Percentiles rank a stretch among this genome's conserved stretches.
phyloP scores from a whole-genome alignment of 371 early-diverging fungal species.

The Lichtheimia ramosa region DNA sequence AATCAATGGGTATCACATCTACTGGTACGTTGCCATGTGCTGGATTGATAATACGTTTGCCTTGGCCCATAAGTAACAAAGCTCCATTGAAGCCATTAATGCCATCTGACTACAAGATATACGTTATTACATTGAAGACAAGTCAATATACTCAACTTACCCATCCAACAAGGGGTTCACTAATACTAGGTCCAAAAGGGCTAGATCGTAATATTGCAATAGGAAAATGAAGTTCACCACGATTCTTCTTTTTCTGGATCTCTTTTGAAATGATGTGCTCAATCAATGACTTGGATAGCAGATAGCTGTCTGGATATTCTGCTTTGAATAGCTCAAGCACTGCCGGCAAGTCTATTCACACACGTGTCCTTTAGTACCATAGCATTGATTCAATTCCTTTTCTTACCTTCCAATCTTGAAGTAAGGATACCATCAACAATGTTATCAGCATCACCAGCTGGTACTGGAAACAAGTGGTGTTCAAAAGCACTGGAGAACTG shows the following conservation, averaged over 20 bases:
- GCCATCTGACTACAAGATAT: slow-evolving; percentile 49
- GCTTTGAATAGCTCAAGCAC: slow-evolving; percentile 10
- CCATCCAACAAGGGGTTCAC: slow-evolving; percentile 66
- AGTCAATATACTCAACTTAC: slow-evolving; percentile 20
- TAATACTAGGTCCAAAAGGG: slow-evolving; percentile 52
- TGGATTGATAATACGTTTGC: slow-evolving; percentile 34
- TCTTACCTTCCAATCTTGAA: slow-evolving; percentile 16
- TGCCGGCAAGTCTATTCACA: slow-evolving; percentile 10
- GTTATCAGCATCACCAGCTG: slow-evolving; percentile 38
- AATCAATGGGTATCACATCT: slow-evolving; percentile 63
- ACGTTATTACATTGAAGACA: neutral
- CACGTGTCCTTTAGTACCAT: neutral
- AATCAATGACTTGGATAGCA: slow-evolving; percentile 56
- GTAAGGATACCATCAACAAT: slow-evolving; percentile 28
- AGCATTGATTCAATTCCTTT: neutral
- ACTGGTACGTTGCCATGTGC: slow-evolving; percentile 33
- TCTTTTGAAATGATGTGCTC: slow-evolving; percentile 55
- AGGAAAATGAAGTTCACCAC: slow-evolving; percentile 28
- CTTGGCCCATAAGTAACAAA: slow-evolving; percentile 37
- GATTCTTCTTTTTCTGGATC: slow-evolving; percentile 33
- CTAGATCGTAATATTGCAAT: slow-evolving; percentile 56
- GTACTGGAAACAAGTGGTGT: slow-evolving; percentile 48
- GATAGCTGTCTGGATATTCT: slow-evolving; percentile 53
- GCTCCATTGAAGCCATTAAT: slow-evolving; percentile 54
- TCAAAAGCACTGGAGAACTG: slow-evolving; percentile 23